Percentiles rank a stretch among this genome's conserved stretches.
phyloP scores from a whole-genome alignment of 2,329 filamentous ascomycete genomes.

The Botrytis cinerea region DNA sequence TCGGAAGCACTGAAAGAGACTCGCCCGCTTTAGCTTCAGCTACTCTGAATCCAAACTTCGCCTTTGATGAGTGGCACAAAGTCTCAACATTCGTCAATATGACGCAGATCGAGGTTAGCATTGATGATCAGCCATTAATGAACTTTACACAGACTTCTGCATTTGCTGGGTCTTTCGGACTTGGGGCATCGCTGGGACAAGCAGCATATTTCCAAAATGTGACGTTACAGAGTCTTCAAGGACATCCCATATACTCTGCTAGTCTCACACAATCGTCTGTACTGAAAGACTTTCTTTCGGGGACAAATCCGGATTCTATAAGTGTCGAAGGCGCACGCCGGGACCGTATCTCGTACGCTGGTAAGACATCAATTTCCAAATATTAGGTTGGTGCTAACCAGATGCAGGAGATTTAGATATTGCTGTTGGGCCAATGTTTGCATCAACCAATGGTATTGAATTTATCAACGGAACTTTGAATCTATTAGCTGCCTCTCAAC shows the following conservation, averaged over 20 bases:
- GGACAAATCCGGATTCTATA: not conserved
- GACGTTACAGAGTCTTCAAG: not conserved
- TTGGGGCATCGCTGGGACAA: not conserved
- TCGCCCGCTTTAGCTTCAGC: not conserved
- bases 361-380: not conserved
- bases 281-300: not conserved
- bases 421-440: not conserved
- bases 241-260: not conserved
- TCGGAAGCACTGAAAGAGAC: not conserved
- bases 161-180: not conserved
- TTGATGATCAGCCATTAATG: not conserved
- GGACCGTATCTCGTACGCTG: not conserved
- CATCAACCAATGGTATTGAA: not conserved
- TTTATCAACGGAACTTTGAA: not conserved
- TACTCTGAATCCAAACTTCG: not conserved
- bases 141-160: not conserved
- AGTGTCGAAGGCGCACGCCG: not conserved
- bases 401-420: not conserved
- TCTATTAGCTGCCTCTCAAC: not conserved
- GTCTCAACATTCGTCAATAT: not conserved
- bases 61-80: not conserved
- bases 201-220: not conserved
- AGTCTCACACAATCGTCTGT: not conserved
- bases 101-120: not conserved
- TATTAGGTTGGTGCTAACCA: not conserved